Conservation (phyloP, 2,329 filamentous ascomycete genomes). For the Chrysosporium queenslandicum region DNA sequence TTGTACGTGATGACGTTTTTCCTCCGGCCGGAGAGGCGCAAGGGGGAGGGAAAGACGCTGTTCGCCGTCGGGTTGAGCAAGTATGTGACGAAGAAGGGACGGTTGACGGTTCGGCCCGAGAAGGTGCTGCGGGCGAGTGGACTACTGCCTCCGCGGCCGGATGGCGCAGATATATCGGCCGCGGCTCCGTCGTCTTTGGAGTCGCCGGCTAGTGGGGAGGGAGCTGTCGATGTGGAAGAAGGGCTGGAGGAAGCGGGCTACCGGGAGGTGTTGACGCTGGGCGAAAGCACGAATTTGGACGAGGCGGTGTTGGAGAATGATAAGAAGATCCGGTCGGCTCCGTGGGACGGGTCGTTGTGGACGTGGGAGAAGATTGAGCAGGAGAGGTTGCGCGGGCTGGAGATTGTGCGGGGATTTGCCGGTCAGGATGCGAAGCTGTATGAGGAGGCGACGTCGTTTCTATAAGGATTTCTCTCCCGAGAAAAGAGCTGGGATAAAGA, state of each 20-base stretch:
- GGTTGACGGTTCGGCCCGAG: conserved; percentile 76
- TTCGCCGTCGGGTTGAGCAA: conserved; percentile 65
- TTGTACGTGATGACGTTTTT: conserved; percentile 67
- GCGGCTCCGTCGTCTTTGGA: conserved; percentile 21
- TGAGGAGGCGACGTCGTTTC: conserved; percentile 28
- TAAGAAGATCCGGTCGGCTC: conserved; percentile 22
- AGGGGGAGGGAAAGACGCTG: conserved; percentile 51
- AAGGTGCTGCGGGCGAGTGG: conserved; percentile 60
- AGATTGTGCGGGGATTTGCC: conserved; percentile 47
- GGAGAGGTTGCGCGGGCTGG: conserved; percentile 46
- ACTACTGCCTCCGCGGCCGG: conserved; percentile 63
- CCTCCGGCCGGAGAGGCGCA: conserved; percentile 42
- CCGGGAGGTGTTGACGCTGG: conserved; percentile 30
- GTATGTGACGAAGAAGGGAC: conserved; percentile 72
- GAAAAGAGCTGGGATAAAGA: no score
- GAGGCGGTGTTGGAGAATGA: conserved; percentile 25
- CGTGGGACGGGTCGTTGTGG: conserved; percentile 40
- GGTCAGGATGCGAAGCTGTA: conserved; percentile 44
- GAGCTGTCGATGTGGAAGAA: conserved; percentile 24
- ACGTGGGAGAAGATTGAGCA: conserved; percentile 51
- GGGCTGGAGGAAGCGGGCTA: conserved; percentile 30
- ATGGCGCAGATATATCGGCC: conserved; percentile 37
- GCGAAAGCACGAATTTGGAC: conserved; percentile 24
- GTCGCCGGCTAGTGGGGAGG: conserved; percentile 22
- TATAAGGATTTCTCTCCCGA: conserved; percentile 15